Base-by-base conservation (phyloP, 2,329 filamentous ascomycete genomes). In the Volutella citrinella region DNA sequence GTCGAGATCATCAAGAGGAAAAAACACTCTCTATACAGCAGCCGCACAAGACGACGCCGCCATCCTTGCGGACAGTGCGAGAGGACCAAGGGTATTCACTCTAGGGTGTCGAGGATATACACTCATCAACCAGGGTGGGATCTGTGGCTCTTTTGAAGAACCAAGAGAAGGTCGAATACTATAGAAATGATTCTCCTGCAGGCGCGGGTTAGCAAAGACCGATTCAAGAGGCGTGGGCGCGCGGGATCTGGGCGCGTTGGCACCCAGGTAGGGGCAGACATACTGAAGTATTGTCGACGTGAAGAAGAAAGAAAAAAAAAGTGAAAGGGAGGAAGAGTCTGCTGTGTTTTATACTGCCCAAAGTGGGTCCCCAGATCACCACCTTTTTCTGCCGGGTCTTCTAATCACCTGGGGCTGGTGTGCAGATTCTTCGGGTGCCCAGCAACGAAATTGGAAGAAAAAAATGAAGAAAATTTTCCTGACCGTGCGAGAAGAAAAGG, bases 91-190 rank as follows among this genome's bases (percentile, higher is more conserved):
- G n/a, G 68, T 73, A 74, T 84, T 90, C 86, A 93, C 86, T 89
- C 85, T 87, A 79, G 82, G 84, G 82, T 70, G 74, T 73, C 80
- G 85, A 86, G 84, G 85, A 86, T 82, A 76, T 85, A 59, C 54
- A 66, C 66, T 94, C 87, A 93, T 93, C 87, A 87, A 85, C 86
- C 87, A 88, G 87, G 85, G 80, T 90, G 78, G 79, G 80, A 77
- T 87, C 82, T 90, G 84, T 87, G 78, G 84, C 88, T 94, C 74
- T 74, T 83, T 76, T 88, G 76, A 79, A 80, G 78, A 90, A 83
- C 80, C 87, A 82, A 91, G 85, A 87, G 80, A 76, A 74, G 76
- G 84, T 88, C 80, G 80, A 86, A 75, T 81, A 89, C 87, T 95
- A 87, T 88, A 93, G 84, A 94, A 93, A 85, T 87, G 85, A 89